Percentiles rank a stretch among this genome's conserved stretches.
phyloP scores from a whole-genome alignment of 2,329 filamentous ascomycete genomes.

The Ophiostoma perfectum region DNA sequence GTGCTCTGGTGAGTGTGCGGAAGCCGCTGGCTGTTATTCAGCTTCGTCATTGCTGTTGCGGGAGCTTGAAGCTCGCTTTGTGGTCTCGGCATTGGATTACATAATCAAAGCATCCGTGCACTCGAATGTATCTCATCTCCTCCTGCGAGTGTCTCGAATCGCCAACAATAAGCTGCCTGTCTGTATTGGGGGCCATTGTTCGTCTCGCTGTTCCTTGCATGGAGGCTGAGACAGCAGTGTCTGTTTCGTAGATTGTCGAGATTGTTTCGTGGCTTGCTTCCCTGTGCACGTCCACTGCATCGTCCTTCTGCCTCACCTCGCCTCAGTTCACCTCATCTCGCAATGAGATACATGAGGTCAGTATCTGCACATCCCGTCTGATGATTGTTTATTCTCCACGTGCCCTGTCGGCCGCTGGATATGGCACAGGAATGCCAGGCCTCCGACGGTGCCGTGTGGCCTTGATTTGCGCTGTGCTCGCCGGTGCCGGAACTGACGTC shows the following conservation, averaged over 20 bases:
- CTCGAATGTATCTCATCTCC: too few relatives aligned
- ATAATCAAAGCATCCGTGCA: not conserved
- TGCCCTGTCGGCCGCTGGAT: not conserved
- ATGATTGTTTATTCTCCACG: not conserved
- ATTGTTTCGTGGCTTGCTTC: not conserved
- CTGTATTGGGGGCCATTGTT: not conserved
- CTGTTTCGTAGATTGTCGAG: not conserved
- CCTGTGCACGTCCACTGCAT: constrained; percentile 1
- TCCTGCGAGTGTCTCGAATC: not conserved
- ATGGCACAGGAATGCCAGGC: too few relatives aligned
- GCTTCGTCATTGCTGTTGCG: not conserved
- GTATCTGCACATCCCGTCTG: too few relatives aligned
- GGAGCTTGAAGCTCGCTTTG: too few relatives aligned
- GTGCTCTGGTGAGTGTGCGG: too few relatives aligned
- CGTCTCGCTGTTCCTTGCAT: not conserved
- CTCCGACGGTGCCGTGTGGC: too few relatives aligned
- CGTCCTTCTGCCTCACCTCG: not conserved
- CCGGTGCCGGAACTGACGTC: not conserved
- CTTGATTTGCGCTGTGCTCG: not conserved
- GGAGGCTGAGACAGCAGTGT: not conserved
- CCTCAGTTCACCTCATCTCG: too few relatives aligned
- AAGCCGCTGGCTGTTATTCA: not conserved
- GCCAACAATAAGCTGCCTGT: not conserved
- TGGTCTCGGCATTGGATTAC: not conserved
- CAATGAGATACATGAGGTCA: too few relatives aligned